Percentiles rank a stretch among this genome's conserved stretches.
These are phyloP conservation scores for Syncephalastrum contaminatum DNA, from an alignment of 371 early-diverging fungal genomes.

Conservation along the genomic window DNA sequence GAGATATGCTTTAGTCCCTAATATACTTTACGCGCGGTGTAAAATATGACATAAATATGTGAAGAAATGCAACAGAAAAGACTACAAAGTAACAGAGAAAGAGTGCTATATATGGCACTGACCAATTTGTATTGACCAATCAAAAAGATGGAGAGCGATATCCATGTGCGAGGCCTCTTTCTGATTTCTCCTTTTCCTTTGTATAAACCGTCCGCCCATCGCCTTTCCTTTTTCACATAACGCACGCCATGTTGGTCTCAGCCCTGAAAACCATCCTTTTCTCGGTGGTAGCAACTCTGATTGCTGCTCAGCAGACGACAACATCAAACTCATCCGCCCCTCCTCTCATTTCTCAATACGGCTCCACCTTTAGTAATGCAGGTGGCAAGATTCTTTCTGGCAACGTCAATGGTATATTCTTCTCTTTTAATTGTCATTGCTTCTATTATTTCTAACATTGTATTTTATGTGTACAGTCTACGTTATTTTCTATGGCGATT, in stretches of 20 bases:
- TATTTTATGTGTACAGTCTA: constrained; percentile 24
- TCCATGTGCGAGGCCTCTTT: not conserved
- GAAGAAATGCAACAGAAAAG: no score
- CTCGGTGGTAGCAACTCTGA: constrained; percentile 7
- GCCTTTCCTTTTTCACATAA: no score
- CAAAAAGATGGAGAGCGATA: no score
- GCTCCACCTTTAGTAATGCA: constrained; percentile 26
- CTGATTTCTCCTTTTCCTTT: constrained; percentile 6
- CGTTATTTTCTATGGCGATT: constrained; percentile 54
- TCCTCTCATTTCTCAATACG: constrained; percentile 26
- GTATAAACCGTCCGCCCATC: not conserved
- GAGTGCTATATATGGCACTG: no score
- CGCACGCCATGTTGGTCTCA: constrained; percentile 14
- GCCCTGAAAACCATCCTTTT: constrained; percentile 8
- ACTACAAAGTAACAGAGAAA: no score
- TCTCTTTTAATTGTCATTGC: not conserved
- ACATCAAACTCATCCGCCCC: constrained; percentile 8
- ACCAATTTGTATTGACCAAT: no score
- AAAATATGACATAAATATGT: no score
- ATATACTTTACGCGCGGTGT: no score
- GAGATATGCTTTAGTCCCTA: no score
- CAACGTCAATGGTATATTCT: constrained; percentile 40
- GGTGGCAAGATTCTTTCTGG: constrained; percentile 44
- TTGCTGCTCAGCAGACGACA: constrained; percentile 10
- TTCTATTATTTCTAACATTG: not conserved